Conservation (phyloP, 192 early-diverging fungal genomes). For the Diversispora epigaea region DNA sequence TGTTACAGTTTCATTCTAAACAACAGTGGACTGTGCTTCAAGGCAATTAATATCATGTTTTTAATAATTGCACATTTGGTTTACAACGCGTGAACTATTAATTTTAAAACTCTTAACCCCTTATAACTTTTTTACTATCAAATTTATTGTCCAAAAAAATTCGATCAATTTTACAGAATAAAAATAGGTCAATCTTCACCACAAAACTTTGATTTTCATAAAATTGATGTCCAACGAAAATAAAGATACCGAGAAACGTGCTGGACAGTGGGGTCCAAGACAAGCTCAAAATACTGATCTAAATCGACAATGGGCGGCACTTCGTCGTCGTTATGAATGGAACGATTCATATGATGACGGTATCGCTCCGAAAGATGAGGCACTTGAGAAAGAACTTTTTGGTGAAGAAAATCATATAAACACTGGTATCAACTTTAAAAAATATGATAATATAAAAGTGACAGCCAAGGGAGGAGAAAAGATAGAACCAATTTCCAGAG, state of each 20-base stretch:
- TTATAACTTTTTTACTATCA: too few relatives aligned
- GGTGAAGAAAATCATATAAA: constrained; percentile 56
- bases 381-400: constrained; percentile 65
- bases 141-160: too few relatives aligned
- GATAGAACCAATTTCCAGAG: constrained; percentile 51
- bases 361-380: constrained; percentile 59
- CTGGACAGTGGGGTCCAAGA: constrained; percentile 34
- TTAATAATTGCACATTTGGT: too few relatives aligned
- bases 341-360: constrained; percentile 54
- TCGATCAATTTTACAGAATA: too few relatives aligned
- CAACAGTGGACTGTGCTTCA: too few relatives aligned
- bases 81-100: too few relatives aligned
- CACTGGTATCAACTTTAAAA: constrained; percentile 76
- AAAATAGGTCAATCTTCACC: too few relatives aligned
- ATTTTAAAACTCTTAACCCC: too few relatives aligned
- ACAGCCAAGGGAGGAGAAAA: constrained; percentile 56
- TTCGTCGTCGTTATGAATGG: constrained; percentile 52
- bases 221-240: too few relatives aligned
- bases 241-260: not conserved
- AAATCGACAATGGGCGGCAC: constrained; percentile 43
- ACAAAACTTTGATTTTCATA: too few relatives aligned
- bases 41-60: too few relatives aligned
- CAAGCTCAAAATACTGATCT: constrained; percentile 38
- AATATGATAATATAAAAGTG: constrained; percentile 73
- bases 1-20: too few relatives aligned